Percentiles rank a stretch among this genome's conserved stretches.
Evolutionary conservation across 352 stramenopile genomes (phyloP).

Genomic region (Phytophthora chlamydospora): DNA sequence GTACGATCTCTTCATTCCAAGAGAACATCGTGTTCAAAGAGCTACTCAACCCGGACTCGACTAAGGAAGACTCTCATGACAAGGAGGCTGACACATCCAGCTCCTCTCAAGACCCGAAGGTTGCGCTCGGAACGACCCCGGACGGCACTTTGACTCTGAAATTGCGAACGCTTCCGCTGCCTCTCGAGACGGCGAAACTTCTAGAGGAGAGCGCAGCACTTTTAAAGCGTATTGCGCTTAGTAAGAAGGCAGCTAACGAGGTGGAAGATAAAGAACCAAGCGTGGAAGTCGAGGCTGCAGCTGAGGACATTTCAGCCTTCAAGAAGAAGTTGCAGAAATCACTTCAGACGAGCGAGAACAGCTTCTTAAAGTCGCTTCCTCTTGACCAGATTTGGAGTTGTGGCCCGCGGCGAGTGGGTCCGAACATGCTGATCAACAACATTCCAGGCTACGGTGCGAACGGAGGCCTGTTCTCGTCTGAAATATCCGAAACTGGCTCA

Average conservation of each 20-base stretch:
- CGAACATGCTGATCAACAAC: slow-evolving; percentile 84
- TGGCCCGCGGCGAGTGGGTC: slow-evolving; percentile 70
- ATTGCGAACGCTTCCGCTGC: slow-evolving; percentile 80
- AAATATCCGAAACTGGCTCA: slow-evolving; percentile 3
- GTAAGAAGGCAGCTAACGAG: slow-evolving; percentile 39
- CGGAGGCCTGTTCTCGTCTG: slow-evolving; percentile 22
- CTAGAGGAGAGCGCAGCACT: slow-evolving; percentile 77
- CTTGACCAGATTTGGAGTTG: slow-evolving; percentile 77
- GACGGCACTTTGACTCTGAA: slow-evolving; percentile 78
- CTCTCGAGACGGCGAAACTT: slow-evolving; percentile 58
- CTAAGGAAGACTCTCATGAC: slow-evolving; percentile 20
- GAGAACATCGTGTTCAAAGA: slow-evolving; percentile 79
- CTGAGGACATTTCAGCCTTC: slow-evolving; percentile 36
- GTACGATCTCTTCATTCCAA: slow-evolving; percentile 63
- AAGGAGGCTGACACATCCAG: neutral
- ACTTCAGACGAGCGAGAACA: slow-evolving; percentile 50
- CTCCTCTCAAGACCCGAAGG: slow-evolving; percentile 32
- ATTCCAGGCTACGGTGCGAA: slow-evolving; percentile 48
- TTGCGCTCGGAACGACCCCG: slow-evolving; percentile 64
- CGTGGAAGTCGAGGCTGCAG: slow-evolving; percentile 14
- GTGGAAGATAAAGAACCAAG: slow-evolving; percentile 6
- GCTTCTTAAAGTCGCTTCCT: slow-evolving; percentile 60
- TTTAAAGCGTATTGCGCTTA: slow-evolving; percentile 44
- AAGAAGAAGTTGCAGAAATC: slow-evolving; percentile 50
- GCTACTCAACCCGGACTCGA: slow-evolving; percentile 40